Conservation (phyloP, 176 grass and related monocot species). For the Paspalum notatum region DNA sequence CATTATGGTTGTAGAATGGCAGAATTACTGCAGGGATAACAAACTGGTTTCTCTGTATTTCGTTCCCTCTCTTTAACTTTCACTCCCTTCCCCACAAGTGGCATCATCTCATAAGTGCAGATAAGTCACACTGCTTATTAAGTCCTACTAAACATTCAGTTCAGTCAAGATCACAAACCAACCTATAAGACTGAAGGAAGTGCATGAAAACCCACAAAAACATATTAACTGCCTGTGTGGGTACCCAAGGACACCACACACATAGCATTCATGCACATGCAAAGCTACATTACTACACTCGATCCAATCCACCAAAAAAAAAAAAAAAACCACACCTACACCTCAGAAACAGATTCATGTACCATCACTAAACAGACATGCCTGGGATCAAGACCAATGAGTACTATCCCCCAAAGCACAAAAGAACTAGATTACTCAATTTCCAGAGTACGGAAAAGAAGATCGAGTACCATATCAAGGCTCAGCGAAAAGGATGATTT, state of each 20-base stretch:
- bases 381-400: background rate
- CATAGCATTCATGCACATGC: background rate
- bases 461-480: background rate
- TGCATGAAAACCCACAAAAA: background rate
- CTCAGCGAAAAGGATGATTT: background rate
- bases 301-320: background rate
- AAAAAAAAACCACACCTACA: background rate
- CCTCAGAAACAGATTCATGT: background rate
- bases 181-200: slow-evolving; percentile 1
- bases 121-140: background rate
- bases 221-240: background rate
- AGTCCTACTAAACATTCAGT: background rate
- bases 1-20: background rate
- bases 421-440: background rate
- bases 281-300: background rate
- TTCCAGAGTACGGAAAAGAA: background rate
- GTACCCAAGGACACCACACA: background rate
- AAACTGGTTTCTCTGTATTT: background rate
- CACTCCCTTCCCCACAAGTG: background rate
- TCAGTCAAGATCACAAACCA: background rate
- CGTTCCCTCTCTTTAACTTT: background rate
- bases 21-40: background rate
- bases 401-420: background rate
- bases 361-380: background rate
- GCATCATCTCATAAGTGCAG: background rate